Percentiles rank a stretch among this genome's conserved stretches.
Conservation (phyloP, 2,329 filamentous ascomycete genomes). For the Aureobasidium sp. region DNA sequence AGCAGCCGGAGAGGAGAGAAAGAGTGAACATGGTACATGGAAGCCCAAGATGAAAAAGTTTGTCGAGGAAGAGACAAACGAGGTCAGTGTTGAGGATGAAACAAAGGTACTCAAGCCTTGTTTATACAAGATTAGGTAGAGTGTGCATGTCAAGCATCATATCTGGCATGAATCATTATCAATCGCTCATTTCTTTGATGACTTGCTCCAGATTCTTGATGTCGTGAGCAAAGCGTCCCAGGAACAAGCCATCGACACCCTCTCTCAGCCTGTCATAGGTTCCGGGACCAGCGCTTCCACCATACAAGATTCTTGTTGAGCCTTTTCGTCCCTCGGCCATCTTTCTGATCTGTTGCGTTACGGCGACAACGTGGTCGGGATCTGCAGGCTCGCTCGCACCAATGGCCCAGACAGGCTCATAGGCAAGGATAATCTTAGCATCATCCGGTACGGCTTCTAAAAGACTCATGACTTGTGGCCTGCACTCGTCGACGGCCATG, state of each 20-base stretch:
- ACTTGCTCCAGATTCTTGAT: constrained; percentile 64
- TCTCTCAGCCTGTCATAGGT: constrained; percentile 61
- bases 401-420: constrained; percentile 87
- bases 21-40: constrained; percentile 29
- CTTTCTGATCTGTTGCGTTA: constrained; percentile 59
- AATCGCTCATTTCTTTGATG: constrained; percentile 59
- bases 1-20: constrained; percentile 31
- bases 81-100: constrained; percentile 52
- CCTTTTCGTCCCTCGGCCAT: constrained; percentile 48
- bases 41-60: constrained; percentile 49
- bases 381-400: constrained; percentile 65
- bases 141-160: not conserved
- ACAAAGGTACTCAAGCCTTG: constrained; percentile 83
- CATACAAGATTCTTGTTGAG: constrained; percentile 66
- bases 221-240: constrained; percentile 77
- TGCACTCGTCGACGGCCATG: constrained; percentile 59
- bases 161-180: not conserved
- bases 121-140: constrained; percentile 81
- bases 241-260: constrained; percentile 71
- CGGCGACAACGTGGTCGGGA: constrained; percentile 63
- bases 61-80: constrained; percentile 51
- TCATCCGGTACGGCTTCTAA: constrained; percentile 53
- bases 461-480: constrained; percentile 57
- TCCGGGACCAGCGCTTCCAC: constrained; percentile 74
- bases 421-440: constrained; percentile 69